Evolutionary conservation across 2,329 filamentous ascomycete species (phyloP), one percentile per base, ranked within the genome.

Genomic region (Aspergillus sp.): DNA sequence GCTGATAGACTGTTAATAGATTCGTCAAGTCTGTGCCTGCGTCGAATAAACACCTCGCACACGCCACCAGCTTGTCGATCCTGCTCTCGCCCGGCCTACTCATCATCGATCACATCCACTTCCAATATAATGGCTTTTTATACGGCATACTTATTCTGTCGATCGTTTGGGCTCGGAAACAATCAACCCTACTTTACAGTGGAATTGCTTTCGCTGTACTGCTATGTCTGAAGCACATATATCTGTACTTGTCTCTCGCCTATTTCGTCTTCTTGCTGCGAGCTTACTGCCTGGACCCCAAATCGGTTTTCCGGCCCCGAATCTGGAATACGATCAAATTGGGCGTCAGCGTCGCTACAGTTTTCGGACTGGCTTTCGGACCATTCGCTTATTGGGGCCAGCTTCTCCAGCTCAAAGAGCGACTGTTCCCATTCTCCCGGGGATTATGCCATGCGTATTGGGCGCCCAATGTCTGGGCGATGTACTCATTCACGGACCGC

Each of bases 31-130:
- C 90, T 2, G 86, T 89, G 3, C 85, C 89, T 47, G 76, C 83
- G 17, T 74, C 78, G 7, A 85, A 86, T n/a, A 93, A 88, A 72
- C 88, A 87, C 49, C 88, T 91, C 52, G 90, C 93, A 11, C 93
- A 97, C 73, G 92, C 91, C 25, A 91, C 91, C 51, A 93, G 93
- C 25, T 83, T 98, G 59, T 97, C 94, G 1, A 89, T 99, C 62
- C 82, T 98, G 3, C 86, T 98, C 13, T 98, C 93, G 0, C 95
- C 95, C 0, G 95, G 94, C 2, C 86, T 99, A 41, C 83, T 99
- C 63, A 96, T 99, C 74, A 98, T 99, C 76, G 95, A 99, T 74
- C 95, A 99, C 76, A 94, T 97, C 66, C 93, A 97, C 77, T 99
- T 99, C 77, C 95, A 99, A 82, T 99, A 99, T 82, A 99, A 99